Evolutionary conservation across 2,329 filamentous ascomycete species (phyloP), one percentile per base, ranked within the genome.

Genomic region (Cordyceps militaris): DNA sequence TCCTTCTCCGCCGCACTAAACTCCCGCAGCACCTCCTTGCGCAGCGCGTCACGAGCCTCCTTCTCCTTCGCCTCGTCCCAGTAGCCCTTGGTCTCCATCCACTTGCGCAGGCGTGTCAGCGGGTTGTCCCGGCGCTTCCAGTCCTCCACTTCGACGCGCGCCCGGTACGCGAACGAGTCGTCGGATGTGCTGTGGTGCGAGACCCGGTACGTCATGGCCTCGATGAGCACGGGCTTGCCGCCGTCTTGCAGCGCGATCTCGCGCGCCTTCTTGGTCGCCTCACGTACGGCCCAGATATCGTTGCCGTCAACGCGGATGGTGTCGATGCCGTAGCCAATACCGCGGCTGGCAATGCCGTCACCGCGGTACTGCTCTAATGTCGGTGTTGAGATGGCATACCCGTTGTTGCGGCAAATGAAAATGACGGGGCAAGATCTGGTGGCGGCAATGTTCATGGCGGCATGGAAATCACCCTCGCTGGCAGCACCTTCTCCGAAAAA

Each of bases 141-240:
- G 69, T 96, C 90, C 69, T 96, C 91, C 71, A 99, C 94, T 68
- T 99, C 94, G 1, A 97, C 86, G 26, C 88, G 85, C 1, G 92
- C 91, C 9, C 94, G 88, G 75, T 99, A 99, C 0, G 94, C 94
- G 67, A 97, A 99, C 26, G 89, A 94, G 73, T 99, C 94, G 68
- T 99, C 94, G 0, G 89, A 94, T 0, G 94, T 99, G 72, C 91
- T 96, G 75, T 99, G 94, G 70, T 99, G 91, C 7, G 89, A 93
- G 44, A 97, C 92, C n/a, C 94, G 91, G 74, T 99, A 99, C 24
- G 89, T 93, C 89, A 99, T 96, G 57, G 91, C 91, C 74, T 99
- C 94, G 42, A 99, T 87, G 8, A 99, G 76, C 0, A 99, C 82
- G 0, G 91, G 91, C 61, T 82, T 84, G 4, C 90, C 89, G n/a